Evolutionary conservation across 345 rosid genomes (phyloP).

Genomic region (Camelina sativa): DNA sequence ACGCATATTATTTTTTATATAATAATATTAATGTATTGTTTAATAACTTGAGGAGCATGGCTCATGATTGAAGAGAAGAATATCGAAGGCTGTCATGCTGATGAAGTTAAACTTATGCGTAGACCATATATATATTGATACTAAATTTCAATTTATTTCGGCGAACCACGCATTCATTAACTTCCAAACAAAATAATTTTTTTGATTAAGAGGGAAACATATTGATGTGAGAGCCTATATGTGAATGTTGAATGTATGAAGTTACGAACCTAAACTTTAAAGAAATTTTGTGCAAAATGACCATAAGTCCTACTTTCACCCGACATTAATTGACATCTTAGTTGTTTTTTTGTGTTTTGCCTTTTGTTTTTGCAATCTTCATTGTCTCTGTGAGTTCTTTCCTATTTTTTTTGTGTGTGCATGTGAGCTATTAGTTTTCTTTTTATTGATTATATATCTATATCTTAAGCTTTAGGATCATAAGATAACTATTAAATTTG

Average conservation of each 20-base stretch:
- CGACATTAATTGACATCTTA: background rate
- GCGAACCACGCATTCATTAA: background rate
- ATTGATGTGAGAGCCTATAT: background rate
- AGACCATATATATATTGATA: background rate
- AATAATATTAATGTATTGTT: no score
- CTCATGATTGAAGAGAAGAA: constrained; percentile 28
- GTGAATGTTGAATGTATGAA: background rate
- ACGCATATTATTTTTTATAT: background rate
- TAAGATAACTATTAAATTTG: no score
- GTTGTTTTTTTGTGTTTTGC: background rate
- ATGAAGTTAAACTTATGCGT: background rate
- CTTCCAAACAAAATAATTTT: background rate
- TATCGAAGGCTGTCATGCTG: constrained; percentile 16
- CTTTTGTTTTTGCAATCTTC: background rate
- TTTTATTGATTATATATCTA: no score
- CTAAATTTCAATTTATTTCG: background rate
- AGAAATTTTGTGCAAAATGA: constrained; percentile 11
- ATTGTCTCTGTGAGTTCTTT: no score
- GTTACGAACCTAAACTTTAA: background rate
- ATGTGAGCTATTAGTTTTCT: no score
- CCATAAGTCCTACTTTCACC: constrained; percentile 5
- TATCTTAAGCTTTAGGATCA: no score
- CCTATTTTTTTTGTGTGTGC: no score
- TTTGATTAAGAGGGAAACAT: background rate
- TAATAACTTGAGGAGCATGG: constrained; percentile 27